A percentile compares a stretch with the other conserved stretches of the same genome.
Conservation (phyloP, 129 eudicot species). For the Escallonia rubra region DNA sequence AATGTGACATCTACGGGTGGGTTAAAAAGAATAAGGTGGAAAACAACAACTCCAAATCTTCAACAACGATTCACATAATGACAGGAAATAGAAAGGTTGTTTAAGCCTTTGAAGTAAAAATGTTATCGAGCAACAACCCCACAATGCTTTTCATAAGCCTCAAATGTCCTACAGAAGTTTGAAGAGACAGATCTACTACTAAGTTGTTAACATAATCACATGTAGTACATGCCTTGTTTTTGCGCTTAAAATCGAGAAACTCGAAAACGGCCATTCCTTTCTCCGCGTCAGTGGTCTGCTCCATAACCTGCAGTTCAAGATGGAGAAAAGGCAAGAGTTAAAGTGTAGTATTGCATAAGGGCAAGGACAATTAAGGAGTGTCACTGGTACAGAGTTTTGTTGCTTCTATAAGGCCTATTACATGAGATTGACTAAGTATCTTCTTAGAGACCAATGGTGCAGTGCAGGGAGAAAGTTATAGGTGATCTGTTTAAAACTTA, state of each 20-base stretch:
- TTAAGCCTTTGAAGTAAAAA: too few species aligned
- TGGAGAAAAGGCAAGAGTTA: neutral
- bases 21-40: too few species aligned
- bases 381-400: neutral
- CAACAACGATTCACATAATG: too few species aligned
- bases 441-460: neutral
- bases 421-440: neutral
- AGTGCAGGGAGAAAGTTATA: neutral
- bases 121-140: neutral
- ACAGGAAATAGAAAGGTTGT: too few species aligned
- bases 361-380: neutral
- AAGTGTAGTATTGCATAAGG: neutral
- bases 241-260: conserved; percentile 96
- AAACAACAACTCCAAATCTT: too few species aligned
- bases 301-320: conserved; percentile 75
- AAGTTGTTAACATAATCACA: neutral
- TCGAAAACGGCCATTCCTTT: conserved; percentile 77
- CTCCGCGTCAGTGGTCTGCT: conserved; percentile 76
- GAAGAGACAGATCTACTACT: neutral
- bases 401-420: neutral
- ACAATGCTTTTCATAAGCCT: too few species aligned
- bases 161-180: neutral
- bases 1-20: too few species aligned
- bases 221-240: conserved; percentile 61
- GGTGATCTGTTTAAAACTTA: neutral